Conservation (phyloP, 176 grass and related monocot species). For the Bonia amplexicaulis region DNA sequence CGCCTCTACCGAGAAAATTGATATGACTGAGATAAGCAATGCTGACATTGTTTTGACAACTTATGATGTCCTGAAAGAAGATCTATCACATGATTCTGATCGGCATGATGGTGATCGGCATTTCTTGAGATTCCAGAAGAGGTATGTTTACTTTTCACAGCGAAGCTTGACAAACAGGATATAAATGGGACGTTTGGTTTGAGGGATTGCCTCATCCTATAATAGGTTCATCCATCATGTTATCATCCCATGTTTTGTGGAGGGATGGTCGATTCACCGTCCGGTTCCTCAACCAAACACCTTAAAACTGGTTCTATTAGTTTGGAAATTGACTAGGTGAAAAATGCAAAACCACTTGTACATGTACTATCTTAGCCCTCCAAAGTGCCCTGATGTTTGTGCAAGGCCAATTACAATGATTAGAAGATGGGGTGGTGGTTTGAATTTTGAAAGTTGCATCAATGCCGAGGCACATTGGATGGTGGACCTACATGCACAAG, state of each 20-base stretch:
- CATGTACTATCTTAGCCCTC: too few species aligned
- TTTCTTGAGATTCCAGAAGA: conserved; percentile 92
- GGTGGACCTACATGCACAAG: too few species aligned
- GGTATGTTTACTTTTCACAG: conserved; percentile 34
- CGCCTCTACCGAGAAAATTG: conserved; percentile 34
- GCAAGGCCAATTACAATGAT: too few species aligned
- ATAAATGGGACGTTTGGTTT: not conserved
- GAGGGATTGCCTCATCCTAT: not conserved
- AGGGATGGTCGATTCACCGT: not conserved
- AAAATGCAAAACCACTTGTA: not conserved
- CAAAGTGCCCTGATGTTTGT: too few species aligned
- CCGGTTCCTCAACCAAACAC: not conserved
- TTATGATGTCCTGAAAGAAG: conserved; percentile 97
- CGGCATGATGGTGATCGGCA: conserved; percentile 76
- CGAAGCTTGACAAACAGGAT: conserved; percentile 2
- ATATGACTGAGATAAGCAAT: conserved; percentile 58
- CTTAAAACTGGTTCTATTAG: not conserved
- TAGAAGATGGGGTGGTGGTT: too few species aligned
- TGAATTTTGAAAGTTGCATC: too few species aligned
- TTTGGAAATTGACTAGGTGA: not conserved
- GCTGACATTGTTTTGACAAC: conserved; percentile 94
- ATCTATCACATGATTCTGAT: conserved; percentile 95
- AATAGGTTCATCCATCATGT: not conserved
- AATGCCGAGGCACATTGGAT: too few species aligned
- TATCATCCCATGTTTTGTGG: not conserved